Conservation (phyloP, 1,139 yeast genomes). For the Geotrichum macrosporum region DNA sequence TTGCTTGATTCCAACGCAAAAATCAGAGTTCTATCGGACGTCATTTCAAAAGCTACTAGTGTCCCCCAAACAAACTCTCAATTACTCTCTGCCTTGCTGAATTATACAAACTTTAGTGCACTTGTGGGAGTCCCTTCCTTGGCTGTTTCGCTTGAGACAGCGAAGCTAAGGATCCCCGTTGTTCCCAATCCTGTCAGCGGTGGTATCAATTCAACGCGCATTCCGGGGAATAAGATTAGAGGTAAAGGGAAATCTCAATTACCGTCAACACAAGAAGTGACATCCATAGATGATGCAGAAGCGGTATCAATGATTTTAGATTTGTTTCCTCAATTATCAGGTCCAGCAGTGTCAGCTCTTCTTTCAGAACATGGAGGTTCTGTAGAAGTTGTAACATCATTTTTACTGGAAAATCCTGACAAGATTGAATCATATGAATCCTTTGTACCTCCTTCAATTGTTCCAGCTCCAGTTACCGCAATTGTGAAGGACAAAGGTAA, state of each 20-base stretch:
- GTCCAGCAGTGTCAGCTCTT: slow-evolving; percentile 29
- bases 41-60: slow-evolving; percentile 21
- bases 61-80: slow-evolving; percentile 15
- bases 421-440: slow-evolving; percentile 32
- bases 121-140: slow-evolving; percentile 22
- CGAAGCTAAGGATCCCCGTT: slow-evolving; percentile 22
- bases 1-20: slow-evolving; percentile 19
- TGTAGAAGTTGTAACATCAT: slow-evolving; percentile 57
- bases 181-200: slow-evolving; percentile 10
- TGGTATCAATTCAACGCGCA: slow-evolving; percentile 1
- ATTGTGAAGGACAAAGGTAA: slow-evolving; percentile 6
- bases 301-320: slow-evolving; percentile 27
- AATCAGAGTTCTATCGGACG: slow-evolving; percentile 13
- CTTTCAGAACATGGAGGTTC: slow-evolving; percentile 48
- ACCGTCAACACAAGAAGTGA: background rate
- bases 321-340: slow-evolving; percentile 33
- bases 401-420: slow-evolving; percentile 59
- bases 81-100: slow-evolving; percentile 18
- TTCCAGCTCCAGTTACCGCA: slow-evolving; percentile 13
- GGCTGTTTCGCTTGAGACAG: slow-evolving; percentile 24
- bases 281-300: slow-evolving; percentile 14
- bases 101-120: slow-evolving; percentile 15
- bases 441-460: slow-evolving; percentile 24
- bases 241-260: background rate
- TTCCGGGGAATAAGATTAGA: background rate